Base-by-base conservation (phyloP, 2,329 filamentous ascomycete species). In the Conoideocrella luteorostrata region DNA sequence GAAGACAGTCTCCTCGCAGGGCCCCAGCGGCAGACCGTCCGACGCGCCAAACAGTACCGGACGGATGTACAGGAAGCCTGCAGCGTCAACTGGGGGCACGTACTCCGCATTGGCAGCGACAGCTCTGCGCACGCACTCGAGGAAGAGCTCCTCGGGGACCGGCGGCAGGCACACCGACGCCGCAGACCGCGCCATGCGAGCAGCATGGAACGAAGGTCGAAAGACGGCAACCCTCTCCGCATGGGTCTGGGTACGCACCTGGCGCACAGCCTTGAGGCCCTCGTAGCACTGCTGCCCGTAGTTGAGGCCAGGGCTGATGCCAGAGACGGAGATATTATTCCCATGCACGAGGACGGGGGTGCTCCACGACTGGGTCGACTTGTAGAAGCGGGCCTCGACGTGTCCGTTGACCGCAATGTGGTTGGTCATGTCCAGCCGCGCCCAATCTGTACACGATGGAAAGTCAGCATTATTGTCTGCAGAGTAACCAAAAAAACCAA, bases 21-120 rank as follows among this genome's bases (percentile, higher is more conserved):
- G 46, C n/a, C 23, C 37, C 4, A 45, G 34, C 7, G 32, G 24
- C 17, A 47, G 28, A 10, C 21, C 22, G 13, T 22, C 26, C 2
- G 41, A 37, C 3, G 35, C 11, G 4, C 80, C 82, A 55, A 86
- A 84, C 2, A 84, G 60, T 12, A 86, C 56, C 2, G 82, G 82
- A 0, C 82, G 73, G 45, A 86, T 73, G 57, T 86, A 86, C 74
- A 86, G 78, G 6, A 77, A 75, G 0, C 78, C 79, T 7, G 78
- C 77, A 0, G 76, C 77, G 24, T 71, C 66, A 56, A 80, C 72
- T 0, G 82, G 82, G 3, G 82, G 82, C 0, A 86, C 82, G 54
- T 74, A 84, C 46, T 77, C 80, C 12, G 82, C 82, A 53, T 86
- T 86, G 50, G 34, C 34, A 37, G 34, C 34, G 6, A 37, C 34